Evolutionary conservation across 345 rosid species (phyloP).

Genomic region (Schrenkiella parvula): DNA sequence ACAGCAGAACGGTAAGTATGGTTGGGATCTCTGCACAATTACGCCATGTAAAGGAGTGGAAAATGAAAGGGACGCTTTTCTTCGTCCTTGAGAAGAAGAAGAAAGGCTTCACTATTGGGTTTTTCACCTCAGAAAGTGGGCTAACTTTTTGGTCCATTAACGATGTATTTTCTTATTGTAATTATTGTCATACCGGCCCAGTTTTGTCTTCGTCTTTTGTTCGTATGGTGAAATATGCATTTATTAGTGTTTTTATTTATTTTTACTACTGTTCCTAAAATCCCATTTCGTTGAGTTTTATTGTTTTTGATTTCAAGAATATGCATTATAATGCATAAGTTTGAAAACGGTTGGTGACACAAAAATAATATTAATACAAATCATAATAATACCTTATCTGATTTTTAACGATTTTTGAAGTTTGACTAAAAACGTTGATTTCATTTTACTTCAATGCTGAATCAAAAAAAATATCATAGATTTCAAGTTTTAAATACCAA

Average conservation of each 20-base stretch:
- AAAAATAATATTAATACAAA: too few species aligned
- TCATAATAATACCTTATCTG: too few species aligned
- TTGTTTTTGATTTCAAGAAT: too few species aligned
- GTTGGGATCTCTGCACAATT: constrained; percentile 35
- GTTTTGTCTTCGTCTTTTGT: neutral
- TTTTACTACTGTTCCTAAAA: too few species aligned
- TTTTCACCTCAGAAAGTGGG: neutral
- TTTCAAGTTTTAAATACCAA: too few species aligned
- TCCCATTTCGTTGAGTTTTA: too few species aligned
- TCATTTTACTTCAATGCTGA: too few species aligned
- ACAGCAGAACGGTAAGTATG: constrained; percentile 8
- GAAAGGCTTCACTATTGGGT: constrained; percentile 12
- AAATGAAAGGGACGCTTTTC: neutral
- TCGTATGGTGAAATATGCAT: neutral
- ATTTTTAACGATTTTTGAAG: too few species aligned
- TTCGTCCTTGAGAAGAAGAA: neutral
- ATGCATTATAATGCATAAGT: too few species aligned
- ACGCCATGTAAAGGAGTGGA: constrained; percentile 19
- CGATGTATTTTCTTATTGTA: neutral
- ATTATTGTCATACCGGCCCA: neutral
- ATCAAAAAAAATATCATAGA: too few species aligned
- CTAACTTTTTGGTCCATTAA: neutral
- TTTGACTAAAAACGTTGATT: too few species aligned
- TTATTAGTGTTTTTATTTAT: neutral
- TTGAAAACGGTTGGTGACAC: too few species aligned